A percentile compares a stretch with the other conserved stretches of the same genome.
phyloP scores from a whole-genome alignment of 805 yeast species.

The Yarrowia divulgata region DNA sequence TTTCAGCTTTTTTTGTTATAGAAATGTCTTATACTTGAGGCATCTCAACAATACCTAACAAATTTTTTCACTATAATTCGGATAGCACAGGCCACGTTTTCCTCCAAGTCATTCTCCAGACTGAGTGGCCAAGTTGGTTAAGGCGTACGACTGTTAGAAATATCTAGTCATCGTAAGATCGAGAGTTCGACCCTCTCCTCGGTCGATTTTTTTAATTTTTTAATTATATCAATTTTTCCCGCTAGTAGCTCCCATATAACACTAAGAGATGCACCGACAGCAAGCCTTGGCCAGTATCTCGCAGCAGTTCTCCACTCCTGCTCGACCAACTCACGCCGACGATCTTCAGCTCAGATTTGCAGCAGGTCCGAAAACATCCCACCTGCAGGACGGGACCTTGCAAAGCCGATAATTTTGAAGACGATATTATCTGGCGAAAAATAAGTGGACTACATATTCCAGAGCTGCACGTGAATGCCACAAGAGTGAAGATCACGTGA shows the following conservation, averaged over 20 bases:
- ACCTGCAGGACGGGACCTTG: conserved; percentile 22
- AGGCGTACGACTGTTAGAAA: conserved; percentile 39
- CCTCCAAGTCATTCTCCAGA: not conserved
- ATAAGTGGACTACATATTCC: not conserved
- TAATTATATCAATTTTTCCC: too few species aligned
- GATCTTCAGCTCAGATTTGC: not conserved
- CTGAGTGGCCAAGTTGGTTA: conserved; percentile 40
- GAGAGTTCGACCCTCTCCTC: conserved; percentile 40
- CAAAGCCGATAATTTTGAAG: conserved; percentile 7
- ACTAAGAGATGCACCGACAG: too few species aligned
- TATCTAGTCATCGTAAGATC: conserved; percentile 34
- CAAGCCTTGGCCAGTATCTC: too few species aligned
- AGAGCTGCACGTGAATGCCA: too few species aligned
- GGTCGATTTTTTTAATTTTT: conserved; percentile 35
- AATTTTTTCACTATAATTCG: not conserved
- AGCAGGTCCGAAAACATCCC: conserved; percentile 26
- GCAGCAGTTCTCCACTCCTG: too few species aligned
- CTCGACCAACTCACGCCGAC: too few species aligned
- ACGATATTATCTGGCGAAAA: conserved; percentile 5
- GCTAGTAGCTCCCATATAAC: too few species aligned
- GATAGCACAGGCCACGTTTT: not conserved
- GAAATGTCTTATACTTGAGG: too few species aligned
- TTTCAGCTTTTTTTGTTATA: too few species aligned
- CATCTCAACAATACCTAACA: too few species aligned
- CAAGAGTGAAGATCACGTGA: too few species aligned